Evolutionary conservation across 2,329 filamentous ascomycete species (phyloP), one percentile per base, ranked within the genome.

Genomic region (Xylariales sp.): DNA sequence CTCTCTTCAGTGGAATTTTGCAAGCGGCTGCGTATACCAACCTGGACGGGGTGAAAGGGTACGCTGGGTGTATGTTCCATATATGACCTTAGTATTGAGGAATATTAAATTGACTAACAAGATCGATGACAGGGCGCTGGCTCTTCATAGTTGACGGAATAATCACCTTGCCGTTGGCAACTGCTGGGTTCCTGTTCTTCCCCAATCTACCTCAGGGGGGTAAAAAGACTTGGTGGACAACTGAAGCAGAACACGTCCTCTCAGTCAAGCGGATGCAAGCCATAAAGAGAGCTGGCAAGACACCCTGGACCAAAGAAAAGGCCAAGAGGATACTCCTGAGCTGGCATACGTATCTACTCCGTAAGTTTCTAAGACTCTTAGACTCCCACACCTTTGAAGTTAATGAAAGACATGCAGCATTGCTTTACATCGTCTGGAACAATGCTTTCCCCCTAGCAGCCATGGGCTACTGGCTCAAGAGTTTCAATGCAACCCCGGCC

Each of bases 21-120:
- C 69, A 73, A 45, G 65, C 69, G 4, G 70, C 67, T 2, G 67
- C 69, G 0, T 73, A 74, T 47, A 66, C 60, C 10, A 68, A 68
- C 28, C 57, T 75, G 0, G 65, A 70, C 24, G 70, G 70, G 0
- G 57, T 66, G 0, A 49, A 46, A 2, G 70, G 69, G 6, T 15
- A 24, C 2, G 27, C 27, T 12, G 36, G 28, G 6, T 38, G 34
- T 23, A 21, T 23, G 18, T 33, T 12, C n/a, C 13, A 5, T 3
- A 0, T 0, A 4, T 4, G n/a, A 5, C 13, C 12, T 11, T 17
- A n/a, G 18, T 6, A 16, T 16, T 6, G 2, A 8, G 5, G 15
- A 11, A 6, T 31, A 17, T 6, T 5, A 20, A n/a, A 17, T 21
- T 12, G 6, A 4, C 5, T 8, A 6, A 1, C 14, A 6, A 20